These are phyloP conservation scores for Cladosporium oxysporum DNA, from an alignment of 2,329 filamentous ascomycete genomes.

Conservation along the genomic window DNA sequence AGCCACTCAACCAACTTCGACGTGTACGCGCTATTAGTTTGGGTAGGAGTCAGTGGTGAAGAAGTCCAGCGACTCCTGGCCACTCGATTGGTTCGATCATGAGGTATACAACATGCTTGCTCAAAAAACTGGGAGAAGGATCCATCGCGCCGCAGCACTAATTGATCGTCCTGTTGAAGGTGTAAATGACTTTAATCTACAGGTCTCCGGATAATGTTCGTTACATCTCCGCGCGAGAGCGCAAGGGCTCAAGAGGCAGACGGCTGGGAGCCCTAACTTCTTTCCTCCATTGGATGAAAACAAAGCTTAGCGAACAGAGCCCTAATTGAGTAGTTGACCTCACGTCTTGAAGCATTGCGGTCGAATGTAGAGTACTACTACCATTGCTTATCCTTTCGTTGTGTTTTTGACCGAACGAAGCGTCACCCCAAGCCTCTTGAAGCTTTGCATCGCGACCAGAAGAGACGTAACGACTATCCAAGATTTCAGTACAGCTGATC, in stretches of 20 bases:
- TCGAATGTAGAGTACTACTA: not conserved
- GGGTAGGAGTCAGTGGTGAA: not conserved
- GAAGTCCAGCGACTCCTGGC: not conserved
- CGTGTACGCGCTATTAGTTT: not conserved
- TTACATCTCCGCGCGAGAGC: not conserved
- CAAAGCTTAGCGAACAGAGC: conserved; percentile 1
- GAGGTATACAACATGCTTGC: not conserved
- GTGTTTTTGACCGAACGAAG: not conserved
- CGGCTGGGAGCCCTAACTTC: conserved; percentile 2
- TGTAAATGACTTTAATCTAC: not conserved
- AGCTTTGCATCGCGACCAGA: not conserved
- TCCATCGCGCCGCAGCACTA: not conserved
- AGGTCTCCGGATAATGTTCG: not conserved
- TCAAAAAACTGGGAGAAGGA: not conserved
- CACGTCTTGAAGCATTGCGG: not conserved
- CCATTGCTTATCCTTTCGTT: not conserved
- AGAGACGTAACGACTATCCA: not conserved
- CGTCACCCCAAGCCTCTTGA: not conserved
- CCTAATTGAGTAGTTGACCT: not conserved
- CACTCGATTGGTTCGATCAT: not conserved
- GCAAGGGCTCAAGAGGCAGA: not conserved
- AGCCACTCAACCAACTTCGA: not conserved
- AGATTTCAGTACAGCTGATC: not conserved
- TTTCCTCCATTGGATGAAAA: not conserved
- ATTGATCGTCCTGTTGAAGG: not conserved